Evolutionary conservation across 257 asterid genomes (phyloP).

Genomic region (Lavandula angustifolia): DNA sequence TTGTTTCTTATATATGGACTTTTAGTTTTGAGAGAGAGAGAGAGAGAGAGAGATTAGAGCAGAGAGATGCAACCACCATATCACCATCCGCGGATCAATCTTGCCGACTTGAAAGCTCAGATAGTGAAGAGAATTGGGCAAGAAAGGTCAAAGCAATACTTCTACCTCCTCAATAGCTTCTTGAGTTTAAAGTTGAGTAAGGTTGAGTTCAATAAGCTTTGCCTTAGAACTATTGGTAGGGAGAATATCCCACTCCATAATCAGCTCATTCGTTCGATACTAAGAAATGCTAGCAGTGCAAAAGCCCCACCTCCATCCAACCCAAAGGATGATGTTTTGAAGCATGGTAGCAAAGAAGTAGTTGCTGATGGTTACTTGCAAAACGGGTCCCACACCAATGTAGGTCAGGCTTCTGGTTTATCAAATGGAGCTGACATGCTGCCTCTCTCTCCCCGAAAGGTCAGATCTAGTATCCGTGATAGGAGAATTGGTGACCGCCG

Average conservation of each 20-base stretch:
- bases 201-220: slow-evolving; percentile 75
- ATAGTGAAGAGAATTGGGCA: slow-evolving; percentile 74
- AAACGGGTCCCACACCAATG: slow-evolving; percentile 45
- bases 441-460: slow-evolving; percentile 65
- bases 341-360: slow-evolving; percentile 36
- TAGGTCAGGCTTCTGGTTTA: slow-evolving; percentile 39
- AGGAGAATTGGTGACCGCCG: slow-evolving; percentile 52
- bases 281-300: slow-evolving; percentile 65
- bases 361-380: slow-evolving; percentile 38
- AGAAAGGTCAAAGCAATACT: slow-evolving; percentile 75
- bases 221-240: slow-evolving; percentile 64
- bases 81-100: slow-evolving; percentile 76
- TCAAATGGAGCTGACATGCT: slow-evolving; percentile 61
- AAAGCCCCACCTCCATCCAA: slow-evolving; percentile 57
- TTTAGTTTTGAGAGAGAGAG: slow-evolving; percentile 39
- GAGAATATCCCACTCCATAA: slow-evolving; percentile 85
- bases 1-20: slow-evolving; percentile 47
- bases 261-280: slow-evolving; percentile 67
- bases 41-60: slow-evolving; percentile 11
- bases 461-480: slow-evolving; percentile 52
- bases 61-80: slow-evolving; percentile 74
- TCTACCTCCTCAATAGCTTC: slow-evolving; percentile 63
- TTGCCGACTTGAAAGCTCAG: slow-evolving; percentile 69
- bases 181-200: slow-evolving; percentile 71
- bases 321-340: slow-evolving; percentile 41